Evolutionary conservation across 306 rosid species (phyloP).

Genomic region (Vigna reflexopilosa): DNA sequence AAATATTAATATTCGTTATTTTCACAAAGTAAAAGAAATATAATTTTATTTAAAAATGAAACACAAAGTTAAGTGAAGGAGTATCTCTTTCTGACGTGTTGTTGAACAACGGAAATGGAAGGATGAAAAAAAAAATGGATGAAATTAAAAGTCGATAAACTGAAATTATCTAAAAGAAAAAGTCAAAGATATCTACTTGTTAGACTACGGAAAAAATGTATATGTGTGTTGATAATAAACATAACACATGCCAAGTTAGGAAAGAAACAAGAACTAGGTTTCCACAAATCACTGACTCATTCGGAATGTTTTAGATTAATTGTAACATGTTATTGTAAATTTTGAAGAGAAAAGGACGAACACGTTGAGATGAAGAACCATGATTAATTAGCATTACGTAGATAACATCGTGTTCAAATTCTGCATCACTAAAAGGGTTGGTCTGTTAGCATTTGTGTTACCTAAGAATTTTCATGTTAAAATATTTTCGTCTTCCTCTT

Average conservation of each 20-base stretch:
- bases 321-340: background rate
- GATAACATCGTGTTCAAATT: background rate
- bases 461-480: background rate
- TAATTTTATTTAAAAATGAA: too few species aligned
- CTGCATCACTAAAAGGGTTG: background rate
- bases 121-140: background rate
- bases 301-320: background rate
- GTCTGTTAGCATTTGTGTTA: background rate
- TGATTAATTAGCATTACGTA: too few species aligned
- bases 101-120: background rate
- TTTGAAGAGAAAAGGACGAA: background rate
- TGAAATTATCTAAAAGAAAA: background rate
- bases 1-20: too few species aligned
- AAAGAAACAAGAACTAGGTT: constrained; percentile 19
- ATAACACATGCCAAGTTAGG: background rate
- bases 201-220: background rate
- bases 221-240: background rate
- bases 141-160: too few species aligned
- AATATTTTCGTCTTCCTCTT: background rate
- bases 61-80: too few species aligned
- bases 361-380: background rate
- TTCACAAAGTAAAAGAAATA: too few species aligned
- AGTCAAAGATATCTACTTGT: background rate
- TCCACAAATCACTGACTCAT: constrained; percentile 24
- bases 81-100: too few species aligned